These are phyloP conservation scores for Quercus lobata DNA, from an alignment of 331 rosid genomes.

Conservation along the genomic window DNA sequence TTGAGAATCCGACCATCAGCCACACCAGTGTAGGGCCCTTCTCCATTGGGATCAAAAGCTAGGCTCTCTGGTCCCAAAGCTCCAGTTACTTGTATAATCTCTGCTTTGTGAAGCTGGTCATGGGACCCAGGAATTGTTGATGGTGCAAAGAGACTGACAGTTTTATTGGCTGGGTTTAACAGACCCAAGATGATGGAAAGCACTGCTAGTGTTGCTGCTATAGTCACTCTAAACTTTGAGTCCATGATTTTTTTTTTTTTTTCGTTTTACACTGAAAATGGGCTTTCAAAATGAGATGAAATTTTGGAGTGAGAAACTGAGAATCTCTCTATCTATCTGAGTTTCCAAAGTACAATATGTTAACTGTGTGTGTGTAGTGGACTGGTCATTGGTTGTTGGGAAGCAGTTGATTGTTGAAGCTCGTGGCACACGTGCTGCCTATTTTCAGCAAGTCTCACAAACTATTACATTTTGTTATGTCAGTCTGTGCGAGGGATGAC, in stretches of 20 bases:
- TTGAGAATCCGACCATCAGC: slow-evolving; percentile 85
- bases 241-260: slow-evolving; percentile 19
- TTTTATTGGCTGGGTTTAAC: slow-evolving; percentile 8
- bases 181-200: slow-evolving; percentile 25
- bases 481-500: no score
- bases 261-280: neutral
- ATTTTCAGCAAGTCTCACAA: no score
- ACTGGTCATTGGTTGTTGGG: no score
- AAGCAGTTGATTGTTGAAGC: no score
- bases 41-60: slow-evolving; percentile 55
- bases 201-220: slow-evolving; percentile 31
- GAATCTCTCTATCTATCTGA: no score
- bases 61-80: slow-evolving; percentile 85
- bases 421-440: no score
- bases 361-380: no score
- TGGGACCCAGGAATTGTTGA: slow-evolving; percentile 37
- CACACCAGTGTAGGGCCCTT: slow-evolving; percentile 81
- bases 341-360: no score
- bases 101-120: slow-evolving; percentile 46
- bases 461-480: no score
- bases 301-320: no score
- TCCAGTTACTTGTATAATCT: slow-evolving; percentile 33
- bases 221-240: slow-evolving; percentile 5
- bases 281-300: neutral
- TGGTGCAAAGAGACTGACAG: slow-evolving; percentile 9